Base-by-base conservation (phyloP, 495 filamentous ascomycete genomes). In the Trichoderma reesei region DNA sequence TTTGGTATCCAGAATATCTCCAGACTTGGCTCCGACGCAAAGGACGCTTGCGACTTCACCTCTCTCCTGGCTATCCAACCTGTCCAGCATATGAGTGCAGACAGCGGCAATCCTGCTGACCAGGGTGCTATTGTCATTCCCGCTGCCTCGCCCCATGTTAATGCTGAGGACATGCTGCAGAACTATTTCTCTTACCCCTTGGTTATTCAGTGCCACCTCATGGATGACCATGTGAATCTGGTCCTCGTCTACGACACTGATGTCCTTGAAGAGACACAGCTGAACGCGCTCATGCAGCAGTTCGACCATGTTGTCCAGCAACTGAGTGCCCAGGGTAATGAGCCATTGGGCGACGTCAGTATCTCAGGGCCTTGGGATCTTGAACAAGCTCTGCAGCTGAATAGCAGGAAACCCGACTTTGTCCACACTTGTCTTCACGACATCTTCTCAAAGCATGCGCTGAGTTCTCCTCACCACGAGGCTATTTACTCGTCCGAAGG, bases 1-100 rank as follows among this genome's bases (percentile, higher is more conserved):
- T 62, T 70, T 11, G 80, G 80, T 9, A 66, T 84, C 7, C 78
- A 80, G 62, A 71, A 74, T 46, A 75, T 81, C 42, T 68, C 69
- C 33, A 68, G 63, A 31, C 62, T 79, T 2, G 65, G 68, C 41
- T 36, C 51, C 5, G 71, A 78, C 14, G 67, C 70, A 3, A 65
- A 66, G n/a, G 67, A 62, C 3, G 73, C 71, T 0, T 77, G 78
- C 59, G 66, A 71, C 11, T 80, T 80, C 66, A 70, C 73, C 59
- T 77, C 72, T 37, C 66, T 80, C 1, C 59, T 86, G 0, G 72
- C 67, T 20, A 66, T 84, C 31, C 69, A 80, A 38, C 36, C 60
- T 10, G 36, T 61, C 13, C 60, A 42, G 8, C 60, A 61, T 11
- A 61, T 61, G 60, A 16, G 18, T 33, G 51, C 51, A 11, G 51